phyloP scores from a whole-genome alignment of 176 grass and related monocot species.

The Lolium rigidum region DNA sequence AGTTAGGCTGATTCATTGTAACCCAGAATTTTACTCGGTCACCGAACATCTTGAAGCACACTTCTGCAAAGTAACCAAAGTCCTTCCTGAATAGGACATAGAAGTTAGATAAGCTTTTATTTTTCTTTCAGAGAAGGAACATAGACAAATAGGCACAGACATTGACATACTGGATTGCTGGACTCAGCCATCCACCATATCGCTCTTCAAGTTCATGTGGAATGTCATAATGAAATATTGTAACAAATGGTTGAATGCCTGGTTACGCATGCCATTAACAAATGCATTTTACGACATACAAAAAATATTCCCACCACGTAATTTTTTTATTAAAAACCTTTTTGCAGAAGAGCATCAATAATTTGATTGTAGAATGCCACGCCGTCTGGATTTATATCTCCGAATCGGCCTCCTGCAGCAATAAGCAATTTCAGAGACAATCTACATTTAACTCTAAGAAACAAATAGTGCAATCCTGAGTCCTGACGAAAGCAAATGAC shows the following conservation, averaged over 20 bases:
- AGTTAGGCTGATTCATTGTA: slow-evolving; percentile 64
- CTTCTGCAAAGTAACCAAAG: slow-evolving; percentile 55
- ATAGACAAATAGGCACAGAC: background rate
- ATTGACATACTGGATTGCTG: slow-evolving; percentile 55
- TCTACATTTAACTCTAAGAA: background rate
- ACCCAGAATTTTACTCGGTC: slow-evolving; percentile 69
- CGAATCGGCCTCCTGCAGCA: slow-evolving; percentile 51
- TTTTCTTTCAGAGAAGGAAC: background rate
- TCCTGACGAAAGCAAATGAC: background rate
- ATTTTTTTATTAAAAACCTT: slow-evolving; percentile 37
- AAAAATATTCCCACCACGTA: background rate
- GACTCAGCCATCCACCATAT: slow-evolving; percentile 72
- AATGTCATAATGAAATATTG: slow-evolving; percentile 69
- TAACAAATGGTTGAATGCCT: slow-evolving; percentile 82
- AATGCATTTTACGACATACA: no score
- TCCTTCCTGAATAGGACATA: slow-evolving; percentile 57
- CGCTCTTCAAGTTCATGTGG: slow-evolving; percentile 65
- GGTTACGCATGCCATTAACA: background rate
- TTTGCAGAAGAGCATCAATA: slow-evolving; percentile 46
- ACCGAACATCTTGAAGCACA: slow-evolving; percentile 66
- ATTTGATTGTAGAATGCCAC: slow-evolving; percentile 59
- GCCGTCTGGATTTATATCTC: slow-evolving; percentile 51
- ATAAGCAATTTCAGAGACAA: background rate
- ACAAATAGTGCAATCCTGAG: background rate
- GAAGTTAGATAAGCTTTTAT: background rate